Base-by-base conservation (phyloP, 1,284 basidiomycete genomes). In the Lignosus rhinocerotis region DNA sequence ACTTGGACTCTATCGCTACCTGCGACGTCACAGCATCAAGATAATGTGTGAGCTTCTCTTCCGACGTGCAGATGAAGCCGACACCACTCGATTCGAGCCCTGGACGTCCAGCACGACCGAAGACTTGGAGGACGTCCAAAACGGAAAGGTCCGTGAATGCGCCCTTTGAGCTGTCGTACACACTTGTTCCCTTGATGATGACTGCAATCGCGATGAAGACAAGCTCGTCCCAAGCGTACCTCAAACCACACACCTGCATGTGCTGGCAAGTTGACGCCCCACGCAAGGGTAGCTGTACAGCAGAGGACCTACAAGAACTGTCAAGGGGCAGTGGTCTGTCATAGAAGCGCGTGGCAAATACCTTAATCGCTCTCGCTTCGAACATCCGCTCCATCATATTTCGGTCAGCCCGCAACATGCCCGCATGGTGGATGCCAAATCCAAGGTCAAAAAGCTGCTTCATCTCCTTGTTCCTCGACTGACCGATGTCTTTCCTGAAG, bases 261-360 rank as follows among this genome's bases (percentile, higher is more conserved):
- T 5, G 97, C 97, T 41, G 97, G 97, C 68, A 99, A 78, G 73
- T 99, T 99, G 68, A 99, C 97, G 79, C 97, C 97, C 97, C 97
- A 99, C 1, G 97, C 97, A 34, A 99, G 81, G 0, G 97, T 99
- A 2, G 97, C 94, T 2, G 97, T 99, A 78, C 97, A 99, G 75
- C 94, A 98, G 10, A 99, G 80, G 49, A 98, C 94, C 92, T 97
- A 64, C 47, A n/a, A 8, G 41, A 60, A 25, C 19, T 5, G 14
- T 17, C 72, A 42, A 67, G 17, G 8, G 5, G 17, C 3, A 31
- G 33, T 25, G 30, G 12, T 25, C 31, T 55, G 39, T 14, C 36
- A 2, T 10, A 14, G 16, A 19, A 6, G 31, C 31, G 21, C 31
- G 2, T 1, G 4, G 42, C 1, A 34, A 50, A 19, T 45, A 94